Conservation (phyloP, 805 yeast species). For the Ogataea sp. region DNA sequence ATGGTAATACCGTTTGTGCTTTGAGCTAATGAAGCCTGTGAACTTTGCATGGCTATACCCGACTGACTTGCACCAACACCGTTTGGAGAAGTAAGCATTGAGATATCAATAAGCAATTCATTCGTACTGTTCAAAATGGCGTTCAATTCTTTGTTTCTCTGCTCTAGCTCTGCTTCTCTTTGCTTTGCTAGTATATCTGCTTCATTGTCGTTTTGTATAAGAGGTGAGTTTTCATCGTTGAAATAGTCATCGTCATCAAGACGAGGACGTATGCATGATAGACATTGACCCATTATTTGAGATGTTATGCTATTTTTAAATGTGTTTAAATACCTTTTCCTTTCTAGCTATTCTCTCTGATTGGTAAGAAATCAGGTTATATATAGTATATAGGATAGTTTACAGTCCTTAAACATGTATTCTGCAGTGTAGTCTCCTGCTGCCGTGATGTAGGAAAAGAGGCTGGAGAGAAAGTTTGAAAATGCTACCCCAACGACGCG, state of each 20-base stretch:
- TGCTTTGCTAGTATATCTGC: constrained; percentile 8
- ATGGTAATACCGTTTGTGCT: background rate
- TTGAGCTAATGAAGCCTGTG: background rate
- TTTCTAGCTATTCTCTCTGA: no score
- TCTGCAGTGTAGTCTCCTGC: no score
- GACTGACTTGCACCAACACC: background rate
- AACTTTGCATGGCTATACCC: constrained; percentile 7
- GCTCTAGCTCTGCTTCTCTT: constrained; percentile 19
- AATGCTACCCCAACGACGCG: no score
- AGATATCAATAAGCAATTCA: constrained; percentile 22
- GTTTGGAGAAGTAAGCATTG: constrained; percentile 5
- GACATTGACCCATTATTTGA: constrained; percentile 26
- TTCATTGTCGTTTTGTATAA: constrained; percentile 14
- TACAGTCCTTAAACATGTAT: no score
- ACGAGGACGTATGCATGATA: constrained; percentile 21
- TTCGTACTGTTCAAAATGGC: constrained; percentile 25
- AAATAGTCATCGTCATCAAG: constrained; percentile 13
- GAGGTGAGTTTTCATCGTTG: constrained; percentile 19
- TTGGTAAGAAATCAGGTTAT: no score
- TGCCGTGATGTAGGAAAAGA: no score
- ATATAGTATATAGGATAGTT: no score
- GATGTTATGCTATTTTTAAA: no score
- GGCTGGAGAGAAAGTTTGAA: no score
- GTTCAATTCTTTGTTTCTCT: constrained; percentile 23
- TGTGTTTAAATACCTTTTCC: no score